phyloP scores from a whole-genome alignment of 2,329 filamentous ascomycete species.

The Neofusicoccum kwambonambiense region DNA sequence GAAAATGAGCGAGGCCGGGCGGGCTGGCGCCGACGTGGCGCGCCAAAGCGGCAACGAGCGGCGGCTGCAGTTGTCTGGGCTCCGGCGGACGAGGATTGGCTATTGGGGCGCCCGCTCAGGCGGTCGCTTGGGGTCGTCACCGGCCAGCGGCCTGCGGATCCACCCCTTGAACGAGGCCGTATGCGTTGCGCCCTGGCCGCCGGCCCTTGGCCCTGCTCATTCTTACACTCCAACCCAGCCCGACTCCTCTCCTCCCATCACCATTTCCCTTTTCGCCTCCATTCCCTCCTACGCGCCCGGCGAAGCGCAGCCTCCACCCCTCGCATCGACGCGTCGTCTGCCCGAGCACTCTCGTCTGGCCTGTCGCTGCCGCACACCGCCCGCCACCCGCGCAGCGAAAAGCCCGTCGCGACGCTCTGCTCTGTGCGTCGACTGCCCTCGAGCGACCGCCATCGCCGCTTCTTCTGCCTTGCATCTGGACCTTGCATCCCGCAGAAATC shows the following conservation, averaged over 20 bases:
- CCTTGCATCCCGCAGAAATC: background rate
- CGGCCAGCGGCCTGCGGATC: background rate
- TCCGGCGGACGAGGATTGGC: background rate
- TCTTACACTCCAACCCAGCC: background rate
- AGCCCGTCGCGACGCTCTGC: background rate
- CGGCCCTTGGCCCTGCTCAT: no score
- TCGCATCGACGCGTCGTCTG: constrained; percentile 13
- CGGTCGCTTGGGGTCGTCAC: background rate
- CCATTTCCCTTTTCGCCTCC: constrained; percentile 13
- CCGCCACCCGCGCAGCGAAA: background rate
- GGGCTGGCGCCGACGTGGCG: constrained; percentile 13
- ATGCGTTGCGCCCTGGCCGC: no score
- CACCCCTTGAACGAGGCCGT: background rate
- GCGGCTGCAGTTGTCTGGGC: background rate
- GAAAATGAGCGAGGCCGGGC: constrained; percentile 8
- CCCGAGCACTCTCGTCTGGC: constrained; percentile 1
- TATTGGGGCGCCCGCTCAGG: no score
- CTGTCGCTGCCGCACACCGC: constrained; percentile 3
- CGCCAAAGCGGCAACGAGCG: background rate
- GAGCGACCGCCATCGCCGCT: constrained; percentile 7
- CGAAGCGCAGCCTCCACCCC: constrained; percentile 16
- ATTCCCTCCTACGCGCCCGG: constrained; percentile 8
- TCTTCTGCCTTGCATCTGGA: background rate
- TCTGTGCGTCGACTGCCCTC: constrained; percentile 1
- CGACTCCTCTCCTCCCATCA: background rate